Evolutionary conservation across 495 filamentous ascomycete species (phyloP), one percentile per base, ranked within the genome.

Genomic region (Tirmania nivea): DNA sequence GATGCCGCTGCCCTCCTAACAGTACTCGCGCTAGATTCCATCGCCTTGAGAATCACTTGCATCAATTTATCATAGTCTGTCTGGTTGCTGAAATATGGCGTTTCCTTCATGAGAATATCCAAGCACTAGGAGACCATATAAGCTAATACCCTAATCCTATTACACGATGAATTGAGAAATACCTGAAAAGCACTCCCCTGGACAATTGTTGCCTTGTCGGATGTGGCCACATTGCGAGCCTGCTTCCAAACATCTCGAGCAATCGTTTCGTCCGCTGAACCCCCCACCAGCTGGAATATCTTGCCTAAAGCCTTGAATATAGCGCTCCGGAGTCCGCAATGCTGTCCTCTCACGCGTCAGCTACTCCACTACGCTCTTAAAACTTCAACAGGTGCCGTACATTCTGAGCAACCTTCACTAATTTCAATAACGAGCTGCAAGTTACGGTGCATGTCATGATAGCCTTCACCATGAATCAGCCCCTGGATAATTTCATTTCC

Each of bases 241-340:
- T 85, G 82, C 66, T 94, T 99, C 90, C 88, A 96, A 31, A 87
- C 77, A 63, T 95, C 89, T 59, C 86, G 78, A 10, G 81, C 83
- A n/a, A 84, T 74, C 53, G 67, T 70, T 65, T 99, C 90, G 58
- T 99, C 90, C 53, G 87, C 69, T 58, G 85, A 86, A 1, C 73
- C 70, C 20, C 73, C 75, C 21, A 94, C 74, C 61, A 85, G 85
- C 48, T 70, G 72, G 10, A 78, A 70, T 3, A 92, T 74, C 68
- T 88, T 88, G 50, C 79, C 81, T 17, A 94, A 64, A 3, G 86
- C 76, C 51, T 73, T 76, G 65, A 87, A 88, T n/a, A 90, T 74
- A 10, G 83, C 77, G n/a, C 81, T 83, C 37, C 87, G 78, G 25
- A 92, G 69, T 0, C 87, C 88, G 6, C 83, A 81, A 72, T 93